Conservation (phyloP, 306 rosid species). For the Myrica gale region DNA sequence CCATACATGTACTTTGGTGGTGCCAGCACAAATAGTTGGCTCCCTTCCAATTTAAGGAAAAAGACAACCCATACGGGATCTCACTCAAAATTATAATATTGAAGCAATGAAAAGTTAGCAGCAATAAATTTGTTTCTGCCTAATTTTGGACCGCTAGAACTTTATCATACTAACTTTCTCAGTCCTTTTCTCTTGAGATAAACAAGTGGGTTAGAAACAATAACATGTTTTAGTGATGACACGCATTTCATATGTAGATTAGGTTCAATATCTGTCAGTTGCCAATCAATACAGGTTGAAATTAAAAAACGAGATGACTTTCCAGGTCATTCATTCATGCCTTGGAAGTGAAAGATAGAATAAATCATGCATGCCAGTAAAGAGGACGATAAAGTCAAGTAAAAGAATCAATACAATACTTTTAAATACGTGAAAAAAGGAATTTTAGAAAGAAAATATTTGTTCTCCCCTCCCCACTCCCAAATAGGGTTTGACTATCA, state of each 20-base stretch:
- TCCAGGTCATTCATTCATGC: background rate
- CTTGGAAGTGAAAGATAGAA: background rate
- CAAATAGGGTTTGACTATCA: too few species aligned
- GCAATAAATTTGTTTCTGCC: background rate
- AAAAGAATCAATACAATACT: too few species aligned
- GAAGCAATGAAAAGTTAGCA: background rate
- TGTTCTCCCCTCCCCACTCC: too few species aligned
- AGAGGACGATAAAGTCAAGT: too few species aligned
- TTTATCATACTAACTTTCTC: background rate
- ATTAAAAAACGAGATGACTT: background rate
- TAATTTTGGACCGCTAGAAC: background rate
- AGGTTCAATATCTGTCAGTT: background rate
- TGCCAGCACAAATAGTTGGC: background rate
- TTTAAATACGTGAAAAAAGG: too few species aligned
- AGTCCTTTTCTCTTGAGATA: background rate
- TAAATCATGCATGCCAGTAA: background rate
- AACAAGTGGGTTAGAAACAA: background rate
- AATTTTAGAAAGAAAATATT: too few species aligned
- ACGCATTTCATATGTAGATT: background rate
- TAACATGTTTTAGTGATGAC: background rate
- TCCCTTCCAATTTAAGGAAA: background rate
- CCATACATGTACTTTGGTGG: background rate
- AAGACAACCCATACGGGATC: background rate
- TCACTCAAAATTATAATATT: background rate
- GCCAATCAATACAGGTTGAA: background rate